Base-by-base conservation (phyloP, 192 early-diverging fungal species). In the Cladochytrium replicatum region DNA sequence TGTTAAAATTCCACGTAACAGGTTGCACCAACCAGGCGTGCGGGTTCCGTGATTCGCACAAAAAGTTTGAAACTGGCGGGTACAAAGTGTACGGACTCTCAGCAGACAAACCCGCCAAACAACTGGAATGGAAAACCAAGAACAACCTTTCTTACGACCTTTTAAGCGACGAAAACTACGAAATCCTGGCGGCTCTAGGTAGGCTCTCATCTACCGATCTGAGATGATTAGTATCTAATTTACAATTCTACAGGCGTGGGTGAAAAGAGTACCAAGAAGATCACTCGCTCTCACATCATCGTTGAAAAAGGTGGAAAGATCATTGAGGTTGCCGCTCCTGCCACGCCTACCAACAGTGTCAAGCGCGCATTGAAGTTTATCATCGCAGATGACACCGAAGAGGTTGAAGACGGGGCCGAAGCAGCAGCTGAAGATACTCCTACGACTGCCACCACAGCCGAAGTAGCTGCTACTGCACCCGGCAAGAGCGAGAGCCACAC, bases 1-100 rank as follows among this genome's bases (percentile, higher is more conserved):
- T n/a, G n/a, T n/a, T n/a, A n/a, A n/a, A n/a, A n/a, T n/a, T n/a
- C n/a, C n/a, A n/a, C n/a, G n/a, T n/a, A n/a, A n/a, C n/a, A n/a
- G 62, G 62, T 6, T 64, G 62, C 34, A 64, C 62, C 17, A 60
- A 30, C n/a, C 62, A 64, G 48, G 63, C 58, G 6, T 66, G 63
- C 48, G 22, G 8, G 1, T 66, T 55, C 49, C 23, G 63, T n/a
- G 63, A 66, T 41, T 34, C 60, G 22, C 15, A 23, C 29, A 47
- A 55, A 5, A 26, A 41, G 23, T 61, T 66, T 40, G 19, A 17
- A 5, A 50, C 30, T 2, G 24, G 34, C 11, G 63, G 63, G 2
- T 66, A 62, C 58, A 66, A 55, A 15, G 55, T 66, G 23, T 66
- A 32, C 41, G 63, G 63, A 1, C 44, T 58, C 17, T 61, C 58